Conservation (phyloP, 257 asterid genomes). For the Solanum tarapatanum region DNA sequence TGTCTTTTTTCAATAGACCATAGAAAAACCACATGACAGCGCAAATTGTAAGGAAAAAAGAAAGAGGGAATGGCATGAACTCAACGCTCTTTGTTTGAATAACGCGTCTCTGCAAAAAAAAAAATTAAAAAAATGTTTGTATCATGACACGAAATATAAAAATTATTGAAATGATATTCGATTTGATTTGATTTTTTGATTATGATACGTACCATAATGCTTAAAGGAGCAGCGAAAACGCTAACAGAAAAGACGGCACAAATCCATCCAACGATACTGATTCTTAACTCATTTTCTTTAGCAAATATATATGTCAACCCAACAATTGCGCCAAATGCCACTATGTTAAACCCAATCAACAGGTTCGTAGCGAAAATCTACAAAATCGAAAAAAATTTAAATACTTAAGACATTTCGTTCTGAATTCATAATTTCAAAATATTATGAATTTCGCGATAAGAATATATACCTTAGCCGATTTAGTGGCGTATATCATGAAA, state of each 20-base stretch:
- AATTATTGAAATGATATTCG: background rate
- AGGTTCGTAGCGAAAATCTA: slow-evolving; percentile 44
- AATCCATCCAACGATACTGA: slow-evolving; percentile 57
- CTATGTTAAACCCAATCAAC: slow-evolving; percentile 32
- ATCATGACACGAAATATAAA: background rate
- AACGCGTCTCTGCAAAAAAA: slow-evolving; percentile 29
- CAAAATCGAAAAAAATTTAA: background rate
- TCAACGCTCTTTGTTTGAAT: slow-evolving; percentile 67
- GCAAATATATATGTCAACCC: slow-evolving; percentile 15
- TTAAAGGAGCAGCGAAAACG: slow-evolving; percentile 74
- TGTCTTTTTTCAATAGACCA: slow-evolving; percentile 53
- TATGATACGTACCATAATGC: slow-evolving; percentile 45
- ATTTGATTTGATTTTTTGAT: background rate
- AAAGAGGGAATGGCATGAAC: slow-evolving; percentile 65
- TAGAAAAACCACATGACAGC: slow-evolving; percentile 78
- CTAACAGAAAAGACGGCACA: slow-evolving; percentile 61
- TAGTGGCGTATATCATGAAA: slow-evolving; percentile 52
- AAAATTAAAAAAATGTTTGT: background rate
- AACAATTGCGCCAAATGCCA: slow-evolving; percentile 19
- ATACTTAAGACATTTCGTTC: background rate
- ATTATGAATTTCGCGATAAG: background rate
- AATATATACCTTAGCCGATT: slow-evolving; percentile 27
- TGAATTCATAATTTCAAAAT: background rate
- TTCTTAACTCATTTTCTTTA: slow-evolving; percentile 14
- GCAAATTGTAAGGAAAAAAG: slow-evolving; percentile 62